Evolutionary conservation across 108 stramenopile species (phyloP).

Genomic region (Pseudonitzschia pungens): DNA sequence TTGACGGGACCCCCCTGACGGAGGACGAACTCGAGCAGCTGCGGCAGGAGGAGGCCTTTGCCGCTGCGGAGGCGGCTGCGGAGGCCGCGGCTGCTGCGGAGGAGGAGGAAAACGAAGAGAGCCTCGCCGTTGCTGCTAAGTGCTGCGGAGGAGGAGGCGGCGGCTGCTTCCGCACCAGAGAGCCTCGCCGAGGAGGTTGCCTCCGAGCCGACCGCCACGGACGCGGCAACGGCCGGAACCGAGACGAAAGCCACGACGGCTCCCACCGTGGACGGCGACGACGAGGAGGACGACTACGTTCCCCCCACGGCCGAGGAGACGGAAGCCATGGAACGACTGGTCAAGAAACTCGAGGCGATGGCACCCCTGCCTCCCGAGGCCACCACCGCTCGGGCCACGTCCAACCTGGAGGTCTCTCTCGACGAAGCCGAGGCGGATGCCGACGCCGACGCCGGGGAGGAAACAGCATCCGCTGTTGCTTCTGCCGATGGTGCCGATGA

Average conservation of each 20-base stretch:
- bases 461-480: neutral
- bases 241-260: neutral
- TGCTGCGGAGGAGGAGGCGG: neutral
- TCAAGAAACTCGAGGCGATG: neutral
- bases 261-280: neutral
- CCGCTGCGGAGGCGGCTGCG: neutral
- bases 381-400: neutral
- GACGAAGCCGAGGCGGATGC: neutral
- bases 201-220: neutral
- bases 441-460: neutral
- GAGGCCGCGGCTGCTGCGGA: too few species aligned
- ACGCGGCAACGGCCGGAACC: neutral
- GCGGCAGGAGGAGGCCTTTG: neutral
- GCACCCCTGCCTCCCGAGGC: neutral
- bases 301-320: neutral
- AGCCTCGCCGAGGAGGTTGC: too few species aligned
- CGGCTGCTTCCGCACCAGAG: too few species aligned
- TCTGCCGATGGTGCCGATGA: neutral
- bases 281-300: neutral
- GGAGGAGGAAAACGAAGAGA: too few species aligned
- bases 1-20: slow-evolving; percentile 39
- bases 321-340: neutral
- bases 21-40: neutral
- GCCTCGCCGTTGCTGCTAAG: too few species aligned
- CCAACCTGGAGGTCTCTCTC: slow-evolving; percentile 1